Base-by-base conservation (phyloP, 2,329 filamentous ascomycete species). In the Fusarium beomiforme region DNA sequence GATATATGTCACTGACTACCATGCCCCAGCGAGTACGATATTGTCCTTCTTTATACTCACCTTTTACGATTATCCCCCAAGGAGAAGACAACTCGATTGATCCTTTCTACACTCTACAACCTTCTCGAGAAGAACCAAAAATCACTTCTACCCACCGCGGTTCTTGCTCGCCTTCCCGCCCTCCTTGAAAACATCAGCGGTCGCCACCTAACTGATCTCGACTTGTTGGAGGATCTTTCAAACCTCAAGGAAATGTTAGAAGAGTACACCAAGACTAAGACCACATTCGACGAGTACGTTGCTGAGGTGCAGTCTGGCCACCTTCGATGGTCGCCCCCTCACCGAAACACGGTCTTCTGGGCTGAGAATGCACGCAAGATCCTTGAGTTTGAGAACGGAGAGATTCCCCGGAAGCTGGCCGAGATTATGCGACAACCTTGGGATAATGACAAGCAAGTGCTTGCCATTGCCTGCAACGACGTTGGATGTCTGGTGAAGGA, bases 401-500 rank as follows among this genome's bases (percentile, higher is more conserved):
- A 91, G 72, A 86, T 97, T 56, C 89, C 92, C 41, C 91, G 90
- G 78, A 92, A 93, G 83, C 85, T 98, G 60, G 93, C 92, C n/a
- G 92, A 94, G 75, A 97, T 97, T 69, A 87, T 97, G 83, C 86
- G 81, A 75, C 86, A 89, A 79, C 89, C 80, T 84, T 97, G 88
- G 89, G 88, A 85, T 88, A 93, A 91, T 64, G 93, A 96, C 76
- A 94, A 93, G 79, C 93, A 96, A 77, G 95, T 97, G 24, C 85
- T 98, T 71, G 95, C 95, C 4, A 95, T 97, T 82, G 95, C 92
- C 23, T 97, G 94, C 83, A 97, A 97, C 79, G 95, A 98, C 78
- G 89, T 98, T 23, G 94, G 93, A n/a, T 91, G 87, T 69, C 83
- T 98, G 67, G 94, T 98, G 51, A 95, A 93, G 81, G 93, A 97